Evolutionary conservation across 352 stramenopile species (phyloP).

Genomic region (Phytopythium ostracodes): DNA sequence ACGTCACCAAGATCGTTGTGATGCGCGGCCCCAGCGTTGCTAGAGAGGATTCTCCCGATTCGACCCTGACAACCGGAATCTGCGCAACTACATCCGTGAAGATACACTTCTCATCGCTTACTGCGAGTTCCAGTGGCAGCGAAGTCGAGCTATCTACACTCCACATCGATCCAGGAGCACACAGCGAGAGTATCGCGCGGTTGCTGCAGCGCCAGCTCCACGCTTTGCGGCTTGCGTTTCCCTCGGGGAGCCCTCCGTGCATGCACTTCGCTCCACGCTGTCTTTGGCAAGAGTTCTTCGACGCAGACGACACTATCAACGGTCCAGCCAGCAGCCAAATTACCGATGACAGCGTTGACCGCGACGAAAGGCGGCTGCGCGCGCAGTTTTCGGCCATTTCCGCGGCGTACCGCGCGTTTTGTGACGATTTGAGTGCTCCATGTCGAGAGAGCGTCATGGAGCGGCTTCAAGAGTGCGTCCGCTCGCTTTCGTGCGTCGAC

Average conservation of each 20-base stretch:
- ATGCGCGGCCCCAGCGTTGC: slow-evolving; percentile 9
- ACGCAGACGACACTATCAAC: background rate
- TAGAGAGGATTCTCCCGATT: background rate
- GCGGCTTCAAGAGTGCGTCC: slow-evolving; percentile 47
- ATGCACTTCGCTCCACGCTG: slow-evolving; percentile 34
- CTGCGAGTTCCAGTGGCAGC: background rate
- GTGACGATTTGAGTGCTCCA: slow-evolving; percentile 44
- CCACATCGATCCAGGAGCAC: slow-evolving; percentile 54
- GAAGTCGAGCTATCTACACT: slow-evolving; percentile 17
- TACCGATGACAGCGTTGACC: background rate
- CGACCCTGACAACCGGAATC: background rate
- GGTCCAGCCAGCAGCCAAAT: background rate
- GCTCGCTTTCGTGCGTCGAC: slow-evolving; percentile 36
- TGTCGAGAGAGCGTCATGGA: slow-evolving; percentile 43
- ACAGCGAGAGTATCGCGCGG: slow-evolving; percentile 46
- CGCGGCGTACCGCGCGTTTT: slow-evolving; percentile 55
- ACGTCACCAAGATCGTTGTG: slow-evolving; percentile 34
- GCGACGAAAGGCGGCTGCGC: background rate
- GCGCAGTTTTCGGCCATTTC: slow-evolving; percentile 29
- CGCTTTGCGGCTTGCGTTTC: slow-evolving; percentile 39
- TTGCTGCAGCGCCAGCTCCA: slow-evolving; percentile 54
- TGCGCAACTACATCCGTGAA: slow-evolving; percentile 27
- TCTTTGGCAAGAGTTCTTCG: slow-evolving; percentile 55
- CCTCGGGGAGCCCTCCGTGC: slow-evolving; percentile 24
- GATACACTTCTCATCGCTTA: slow-evolving; percentile 8